These are phyloP conservation scores for Venturiaceae sp. DNA, from an alignment of 2,329 filamentous ascomycete genomes.

Conservation along the genomic window DNA sequence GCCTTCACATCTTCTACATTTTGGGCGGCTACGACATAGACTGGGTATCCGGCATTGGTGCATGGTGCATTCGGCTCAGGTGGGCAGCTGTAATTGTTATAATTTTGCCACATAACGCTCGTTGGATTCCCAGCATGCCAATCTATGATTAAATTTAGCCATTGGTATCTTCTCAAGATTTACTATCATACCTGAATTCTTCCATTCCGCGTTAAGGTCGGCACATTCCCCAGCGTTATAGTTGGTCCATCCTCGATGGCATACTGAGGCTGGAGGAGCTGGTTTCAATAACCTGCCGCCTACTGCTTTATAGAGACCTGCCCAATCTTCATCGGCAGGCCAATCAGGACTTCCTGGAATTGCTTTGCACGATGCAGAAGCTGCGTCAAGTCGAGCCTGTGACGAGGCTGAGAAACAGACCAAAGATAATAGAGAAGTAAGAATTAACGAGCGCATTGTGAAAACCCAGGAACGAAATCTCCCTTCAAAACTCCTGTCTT, in stretches of 20 bases:
- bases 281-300: conserved; percentile 5
- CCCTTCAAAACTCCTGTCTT: background rate
- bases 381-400: background rate
- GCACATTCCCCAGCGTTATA: background rate
- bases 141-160: background rate
- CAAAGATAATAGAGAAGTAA: background rate
- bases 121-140: conserved; percentile 5
- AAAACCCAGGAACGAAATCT: no score
- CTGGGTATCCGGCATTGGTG: conserved; percentile 18
- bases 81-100: conserved; percentile 9
- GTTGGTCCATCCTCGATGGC: background rate
- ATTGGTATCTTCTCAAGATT: background rate
- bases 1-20: conserved; percentile 37
- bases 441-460: no score
- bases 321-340: conserved; percentile 4
- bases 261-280: conserved; percentile 3
- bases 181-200: background rate
- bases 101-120: conserved; percentile 8
- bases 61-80: conserved; percentile 1
- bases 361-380: background rate
- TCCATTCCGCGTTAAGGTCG: background rate
- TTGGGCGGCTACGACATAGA: conserved; percentile 31
- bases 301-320: background rate
- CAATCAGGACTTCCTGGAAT: background rate
- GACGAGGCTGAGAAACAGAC: no score